Evolutionary conservation across 23 red algal genomes (phyloP), one percentile per base, ranked within the genome.

Genomic region (Gracilariopsis chorda): DNA sequence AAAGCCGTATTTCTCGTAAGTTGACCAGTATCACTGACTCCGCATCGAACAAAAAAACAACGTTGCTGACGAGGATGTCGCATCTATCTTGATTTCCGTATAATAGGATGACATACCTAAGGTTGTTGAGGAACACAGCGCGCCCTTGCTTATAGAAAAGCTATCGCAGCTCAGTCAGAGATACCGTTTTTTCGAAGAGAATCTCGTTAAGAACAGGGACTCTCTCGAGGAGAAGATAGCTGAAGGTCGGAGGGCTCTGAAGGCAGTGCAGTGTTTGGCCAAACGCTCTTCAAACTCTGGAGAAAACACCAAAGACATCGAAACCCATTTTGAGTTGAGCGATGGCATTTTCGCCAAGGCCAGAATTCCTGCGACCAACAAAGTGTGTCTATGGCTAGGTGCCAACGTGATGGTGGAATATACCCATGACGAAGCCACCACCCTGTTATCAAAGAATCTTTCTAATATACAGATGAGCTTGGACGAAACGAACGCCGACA

Each of bases 361-460:
- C 23, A 1, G 23, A 8, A 77, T 97, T 48, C 84, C 84, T 30
- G 52, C 74, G 33, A 61, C 89, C 21, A 78, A 64, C 51, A 84
- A 78, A 19, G 89, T 97, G 29, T 97, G 85, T 77, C 48, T 97
- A 23, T 97, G 95, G 95, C 80, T 97, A 13, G 95, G 95, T 57
- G 96, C 96, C 19, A 93, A 93, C 43, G 83, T 92, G 24, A 95
- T 98, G 96, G 94, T 98, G 35, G 96, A 98, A 69, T 98, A 95
- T 86, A 62, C 87, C 4, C 63, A 90, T 20, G 76, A 84, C 21
- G 96, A 98, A 83, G 96, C 96, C 48, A 57, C 82, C 46, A 52
- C 42, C 29, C 84, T 98, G 29, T 79, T 98, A 35, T 42, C 86
- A 10, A 91, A 80, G 17, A 98, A 98, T 70, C 84, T 95, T 17